Base-by-base conservation (phyloP, 768 basidiomycete species). In the Trametes coccinea region DNA sequence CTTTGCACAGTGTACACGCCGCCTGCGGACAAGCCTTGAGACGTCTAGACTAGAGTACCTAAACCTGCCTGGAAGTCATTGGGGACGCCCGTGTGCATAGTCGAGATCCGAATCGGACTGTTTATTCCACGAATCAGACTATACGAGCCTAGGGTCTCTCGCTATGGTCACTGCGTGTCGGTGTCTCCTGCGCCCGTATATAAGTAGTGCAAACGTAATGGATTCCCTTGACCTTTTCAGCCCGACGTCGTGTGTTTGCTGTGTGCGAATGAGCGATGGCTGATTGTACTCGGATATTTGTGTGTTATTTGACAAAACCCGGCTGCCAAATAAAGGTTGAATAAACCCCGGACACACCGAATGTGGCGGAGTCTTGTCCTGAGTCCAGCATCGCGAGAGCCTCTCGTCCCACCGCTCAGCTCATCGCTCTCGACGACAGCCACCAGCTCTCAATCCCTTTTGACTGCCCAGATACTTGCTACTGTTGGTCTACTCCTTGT, bases 1-100 rank as follows among this genome's bases (percentile, higher is more conserved):
- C 45, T 16, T 44, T 57, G 16, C 61, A 8, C 70, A 88, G 87
- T 80, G 59, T 88, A 88, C 77, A 84, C 77, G 69, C 85, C 86
- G 63, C 87, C 86, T 56, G 75, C 73, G 66, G 77, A 81, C 68
- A 84, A 83, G 72, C 69, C 61, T 56, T 67, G 54, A 63, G 52
- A 27, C 43, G 39, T 53, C 44, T 65, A 65, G 60, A 67, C 39
- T 67, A 64, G 60, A 58, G 58, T 64, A 64, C 62, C 40, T 41
- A 49, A 46, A 47, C 46, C 43, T 52, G 53, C 43, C 44, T 40
- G 53, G 58, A 45, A 27, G 37, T 52, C 47, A 17, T 56, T 51
- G 47, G 58, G 54, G 47, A 31, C 37, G 54, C 47, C 58, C 49
- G 27, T 60, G 62, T 60, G 58, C 62, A 64, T 60, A 64, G 49